phyloP scores from a whole-genome alignment of 495 filamentous ascomycete genomes.

The Talaromyces stipitatus region DNA sequence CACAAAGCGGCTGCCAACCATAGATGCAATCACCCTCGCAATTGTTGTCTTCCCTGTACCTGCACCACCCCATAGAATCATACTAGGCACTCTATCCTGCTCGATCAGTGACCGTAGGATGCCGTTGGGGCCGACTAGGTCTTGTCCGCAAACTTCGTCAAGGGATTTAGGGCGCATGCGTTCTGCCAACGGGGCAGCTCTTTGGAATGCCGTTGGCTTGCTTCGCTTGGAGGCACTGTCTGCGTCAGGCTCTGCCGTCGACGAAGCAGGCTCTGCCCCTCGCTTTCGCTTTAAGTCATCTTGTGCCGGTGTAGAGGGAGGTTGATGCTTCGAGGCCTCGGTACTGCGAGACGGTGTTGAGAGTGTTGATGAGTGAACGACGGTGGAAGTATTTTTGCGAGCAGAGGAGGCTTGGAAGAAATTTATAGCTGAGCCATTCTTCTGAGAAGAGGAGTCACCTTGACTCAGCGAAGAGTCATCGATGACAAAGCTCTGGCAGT shows the following conservation, averaged over 20 bases:
- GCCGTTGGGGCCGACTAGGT: conserved; percentile 76
- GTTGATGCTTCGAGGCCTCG: conserved; percentile 30
- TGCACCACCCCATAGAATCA: conserved; percentile 90
- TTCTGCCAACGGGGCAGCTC: conserved; percentile 80
- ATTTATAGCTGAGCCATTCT: conserved; percentile 43
- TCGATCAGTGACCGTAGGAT: conserved; percentile 88
- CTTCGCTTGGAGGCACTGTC: conserved; percentile 46
- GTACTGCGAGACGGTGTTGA: conserved; percentile 17
- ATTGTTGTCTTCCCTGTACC: conserved; percentile 98
- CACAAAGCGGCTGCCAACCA: conserved; percentile 75
- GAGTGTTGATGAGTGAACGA: conserved; percentile 3
- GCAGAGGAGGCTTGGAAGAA: conserved; percentile 74
- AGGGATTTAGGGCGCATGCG: conserved; percentile 82
- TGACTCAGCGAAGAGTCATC: conserved; percentile 32
- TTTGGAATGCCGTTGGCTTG: conserved; percentile 54
- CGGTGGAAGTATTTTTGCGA: conserved; percentile 23
- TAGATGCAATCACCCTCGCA: conserved; percentile 81
- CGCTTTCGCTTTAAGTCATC: conserved; percentile 13
- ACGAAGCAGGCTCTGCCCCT: conserved; percentile 9
- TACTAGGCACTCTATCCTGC: conserved; percentile 76
- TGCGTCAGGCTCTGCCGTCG: conserved; percentile 1
- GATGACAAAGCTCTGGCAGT: conserved; percentile 57
- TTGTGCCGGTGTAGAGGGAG: conserved; percentile 15
- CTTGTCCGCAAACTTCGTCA: conserved; percentile 85
- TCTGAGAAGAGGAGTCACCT: conserved; percentile 37